These are phyloP conservation scores for Aegilops umbellulata DNA, from an alignment of 176 grass and related monocot genomes.

Conservation along the genomic window DNA sequence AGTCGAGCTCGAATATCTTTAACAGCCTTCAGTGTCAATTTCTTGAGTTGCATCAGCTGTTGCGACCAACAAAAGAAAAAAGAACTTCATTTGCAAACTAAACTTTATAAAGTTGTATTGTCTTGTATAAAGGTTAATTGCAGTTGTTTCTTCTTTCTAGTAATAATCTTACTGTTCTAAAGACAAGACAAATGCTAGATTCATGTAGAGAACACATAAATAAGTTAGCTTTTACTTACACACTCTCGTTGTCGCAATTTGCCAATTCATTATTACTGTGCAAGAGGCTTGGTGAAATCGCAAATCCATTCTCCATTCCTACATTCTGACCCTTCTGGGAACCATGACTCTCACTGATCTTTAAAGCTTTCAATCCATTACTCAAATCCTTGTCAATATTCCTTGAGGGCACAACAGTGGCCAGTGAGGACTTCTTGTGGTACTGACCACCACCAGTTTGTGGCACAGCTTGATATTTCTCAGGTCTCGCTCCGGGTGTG, in stretches of 20 bases:
- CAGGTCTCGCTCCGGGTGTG: constrained; percentile 43
- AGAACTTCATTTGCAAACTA: neutral
- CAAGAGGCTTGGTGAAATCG: constrained; percentile 82
- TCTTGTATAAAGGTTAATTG: neutral
- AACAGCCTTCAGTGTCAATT: neutral
- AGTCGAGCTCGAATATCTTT: neutral
- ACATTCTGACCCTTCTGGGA: constrained; percentile 25
- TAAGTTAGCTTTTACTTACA: constrained; percentile 58
- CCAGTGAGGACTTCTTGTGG: constrained; percentile 28
- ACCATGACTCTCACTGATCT: constrained; percentile 43
- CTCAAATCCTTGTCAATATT: constrained; percentile 60
- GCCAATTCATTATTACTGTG: constrained; percentile 69
- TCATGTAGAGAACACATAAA: neutral
- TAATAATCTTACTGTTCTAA: neutral
- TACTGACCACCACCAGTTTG: constrained; percentile 48
- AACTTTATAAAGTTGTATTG: neutral
- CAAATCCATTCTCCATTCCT: constrained; percentile 42
- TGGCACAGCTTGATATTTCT: constrained; percentile 86
- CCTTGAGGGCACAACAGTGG: constrained; percentile 41
- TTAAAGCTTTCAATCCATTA: constrained; percentile 72
- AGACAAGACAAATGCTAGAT: constrained; percentile 4
- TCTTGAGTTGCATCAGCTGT: neutral
- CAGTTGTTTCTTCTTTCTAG: constrained; percentile 9
- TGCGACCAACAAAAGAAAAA: neutral
- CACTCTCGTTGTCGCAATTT: constrained; percentile 64